Evolutionary conservation across 805 yeast species (phyloP).

Genomic region (Starmerella vaccinii): DNA sequence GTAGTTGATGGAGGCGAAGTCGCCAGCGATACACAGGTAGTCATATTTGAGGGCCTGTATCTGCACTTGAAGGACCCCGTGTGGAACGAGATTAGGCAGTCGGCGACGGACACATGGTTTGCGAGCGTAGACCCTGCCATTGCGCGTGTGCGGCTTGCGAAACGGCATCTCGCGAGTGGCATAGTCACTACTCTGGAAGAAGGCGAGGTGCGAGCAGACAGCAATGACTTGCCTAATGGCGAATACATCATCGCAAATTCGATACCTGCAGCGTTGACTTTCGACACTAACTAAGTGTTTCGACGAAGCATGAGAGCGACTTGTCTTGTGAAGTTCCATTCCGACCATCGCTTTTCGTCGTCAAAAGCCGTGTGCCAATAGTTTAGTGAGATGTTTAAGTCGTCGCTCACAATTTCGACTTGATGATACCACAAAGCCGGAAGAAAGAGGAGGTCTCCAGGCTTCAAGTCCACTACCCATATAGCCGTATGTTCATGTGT

Average conservation of each 20-base stretch:
- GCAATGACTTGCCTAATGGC: constrained; percentile 58
- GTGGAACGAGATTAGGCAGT: constrained; percentile 44
- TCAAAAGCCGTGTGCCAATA: constrained; percentile 30
- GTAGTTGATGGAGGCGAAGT: constrained; percentile 43
- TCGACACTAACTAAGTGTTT: neutral
- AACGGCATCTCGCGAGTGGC: constrained; percentile 45
- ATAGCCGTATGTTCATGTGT: constrained; percentile 15
- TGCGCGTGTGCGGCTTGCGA: constrained; percentile 50
- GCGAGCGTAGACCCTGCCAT: constrained; percentile 39
- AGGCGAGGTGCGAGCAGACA: constrained; percentile 35
- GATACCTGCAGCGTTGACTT: constrained; percentile 22
- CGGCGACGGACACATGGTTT: constrained; percentile 37
- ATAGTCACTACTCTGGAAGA: constrained; percentile 28
- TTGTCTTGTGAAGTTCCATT: constrained; percentile 29
- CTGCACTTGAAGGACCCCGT: constrained; percentile 47
- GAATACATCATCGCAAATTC: constrained; percentile 28
- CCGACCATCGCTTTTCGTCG: constrained; percentile 26
- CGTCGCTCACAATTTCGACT: constrained; percentile 26
- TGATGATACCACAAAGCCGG: constrained; percentile 38
- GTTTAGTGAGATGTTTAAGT: constrained; percentile 27
- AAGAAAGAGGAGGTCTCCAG: constrained; percentile 33
- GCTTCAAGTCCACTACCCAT: constrained; percentile 28
- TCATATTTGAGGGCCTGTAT: constrained; percentile 71
- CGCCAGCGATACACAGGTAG: constrained; percentile 39
- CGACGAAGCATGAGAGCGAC: constrained; percentile 2